Evolutionary conservation across 176 grass and related monocot species (phyloP), one percentile per base, ranked within the genome.

Genomic region (Tuctoria greenei): DNA sequence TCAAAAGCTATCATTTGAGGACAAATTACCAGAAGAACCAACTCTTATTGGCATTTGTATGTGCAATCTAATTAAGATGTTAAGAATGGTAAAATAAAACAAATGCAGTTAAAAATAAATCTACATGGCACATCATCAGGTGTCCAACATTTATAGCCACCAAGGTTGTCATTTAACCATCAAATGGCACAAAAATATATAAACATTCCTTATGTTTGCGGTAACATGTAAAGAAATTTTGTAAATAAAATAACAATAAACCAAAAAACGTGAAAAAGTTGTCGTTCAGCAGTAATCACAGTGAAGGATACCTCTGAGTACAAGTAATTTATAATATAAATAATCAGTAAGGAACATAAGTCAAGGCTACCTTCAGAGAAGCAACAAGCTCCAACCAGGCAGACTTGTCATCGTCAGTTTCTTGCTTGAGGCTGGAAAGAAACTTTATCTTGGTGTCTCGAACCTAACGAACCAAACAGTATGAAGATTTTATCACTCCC

Each of bases 391-490:
- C 85, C 0, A 60, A 78, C 95, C 95, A 98, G 76, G 84, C 64
- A 72, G 89, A 90, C 84, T 83, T 92, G 36, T 94, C 79, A 69
- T 98, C 91, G 38, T 94, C 89, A 56, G 72, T 88, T 51, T 92
- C 88, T 82, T 83, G 81, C 83, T 94, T 98, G 74, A 98, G 71
- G 72, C 84, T 74, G 24, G 89, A 91, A 74, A 98, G 78, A 71
- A 98, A 93, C 69, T 85, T 85, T 78, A 98, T 98, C 85, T 94
- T 98, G 60, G 84, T 85, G 65, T 98, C 91, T 72, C 95, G 85
- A 72, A 98, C 81, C 95, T 98, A 81, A 73, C 63, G 17, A 76
- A 64, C 24, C 26, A 88, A 88, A 76, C 16, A 27, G 65, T 71
- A 26, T 72, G 64, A 90, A 70, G 20, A 71, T 75, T 54, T 72